These are phyloP conservation scores for Aspergillus cavernicola DNA, from an alignment of 495 filamentous ascomycete genomes.

Conservation along the genomic window DNA sequence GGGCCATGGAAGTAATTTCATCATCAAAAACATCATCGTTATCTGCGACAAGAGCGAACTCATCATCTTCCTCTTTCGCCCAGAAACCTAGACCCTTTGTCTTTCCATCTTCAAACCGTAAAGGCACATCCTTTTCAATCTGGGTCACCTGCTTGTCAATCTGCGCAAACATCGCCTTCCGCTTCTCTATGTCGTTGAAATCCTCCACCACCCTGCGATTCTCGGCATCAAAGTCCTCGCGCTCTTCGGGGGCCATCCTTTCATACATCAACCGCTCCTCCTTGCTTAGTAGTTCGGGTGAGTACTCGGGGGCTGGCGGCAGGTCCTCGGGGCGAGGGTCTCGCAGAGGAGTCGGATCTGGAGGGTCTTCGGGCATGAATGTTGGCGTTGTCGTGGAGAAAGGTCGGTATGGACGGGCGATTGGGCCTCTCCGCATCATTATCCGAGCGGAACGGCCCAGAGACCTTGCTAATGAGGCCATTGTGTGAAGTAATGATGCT, in stretches of 20 bases:
- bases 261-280: constrained; percentile 47
- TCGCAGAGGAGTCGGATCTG: constrained; percentile 28
- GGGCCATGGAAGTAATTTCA: constrained; percentile 75
- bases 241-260: constrained; percentile 45
- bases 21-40: constrained; percentile 66
- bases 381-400: constrained; percentile 40
- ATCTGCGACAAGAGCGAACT: constrained; percentile 50
- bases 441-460: constrained; percentile 35
- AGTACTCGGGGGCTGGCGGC: constrained; percentile 36
- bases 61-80: constrained; percentile 52
- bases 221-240: constrained; percentile 38
- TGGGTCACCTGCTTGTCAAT: constrained; percentile 28
- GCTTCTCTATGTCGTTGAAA: constrained; percentile 37
- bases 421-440: constrained; percentile 29
- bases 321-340: constrained; percentile 32
- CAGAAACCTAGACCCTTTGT: constrained; percentile 42
- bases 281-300: constrained; percentile 33
- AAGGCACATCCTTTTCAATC: constrained; percentile 31
- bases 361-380: constrained; percentile 37
- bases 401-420: constrained; percentile 25
- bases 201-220: constrained; percentile 34
- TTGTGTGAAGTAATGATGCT: constrained; percentile 21
- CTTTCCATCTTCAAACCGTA: constrained; percentile 34
- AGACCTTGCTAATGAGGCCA: constrained; percentile 40
- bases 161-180: constrained; percentile 28